Evolutionary conservation across 1,284 basidiomycete species (phyloP).

Genomic region (Athelia psychrophila): DNA sequence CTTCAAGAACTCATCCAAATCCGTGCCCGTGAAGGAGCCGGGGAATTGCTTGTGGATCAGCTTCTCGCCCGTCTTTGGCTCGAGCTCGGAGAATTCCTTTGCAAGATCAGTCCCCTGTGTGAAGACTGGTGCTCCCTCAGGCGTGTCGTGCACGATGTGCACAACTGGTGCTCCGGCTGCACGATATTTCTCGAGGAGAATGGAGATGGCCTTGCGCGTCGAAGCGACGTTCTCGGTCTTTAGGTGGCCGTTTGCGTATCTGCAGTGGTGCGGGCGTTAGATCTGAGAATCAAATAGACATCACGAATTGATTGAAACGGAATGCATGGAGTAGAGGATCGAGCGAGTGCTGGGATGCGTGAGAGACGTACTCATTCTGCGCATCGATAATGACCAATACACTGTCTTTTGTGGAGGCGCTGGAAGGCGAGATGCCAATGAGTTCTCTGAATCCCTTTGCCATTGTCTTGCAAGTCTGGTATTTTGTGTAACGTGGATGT

Average conservation of each 20-base stretch:
- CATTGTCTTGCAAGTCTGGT: no score
- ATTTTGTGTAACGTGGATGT: no score
- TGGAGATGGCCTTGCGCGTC: slow-evolving; percentile 9
- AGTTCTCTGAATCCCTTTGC: no score
- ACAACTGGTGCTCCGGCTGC: not conserved
- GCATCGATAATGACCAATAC: slow-evolving; percentile 14
- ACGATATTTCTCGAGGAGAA: slow-evolving; percentile 9
- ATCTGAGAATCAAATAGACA: no score
- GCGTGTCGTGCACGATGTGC: slow-evolving; percentile 7
- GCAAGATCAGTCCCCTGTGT: slow-evolving; percentile 9
- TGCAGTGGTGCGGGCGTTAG: no score
- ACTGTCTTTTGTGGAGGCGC: no score
- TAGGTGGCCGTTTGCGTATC: no score
- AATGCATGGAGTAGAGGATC: no score
- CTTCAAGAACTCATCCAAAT: slow-evolving; percentile 2
- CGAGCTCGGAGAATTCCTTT: slow-evolving; percentile 8
- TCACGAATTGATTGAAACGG: no score
- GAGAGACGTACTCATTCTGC: slow-evolving; percentile 12
- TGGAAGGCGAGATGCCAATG: no score
- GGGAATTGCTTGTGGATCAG: slow-evolving; percentile 8
- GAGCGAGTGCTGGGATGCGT: slow-evolving; percentile 4
- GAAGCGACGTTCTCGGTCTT: no score
- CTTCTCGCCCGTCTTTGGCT: not conserved
- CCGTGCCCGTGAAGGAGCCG: slow-evolving; percentile 10
- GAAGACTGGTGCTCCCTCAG: slow-evolving; percentile 10